A percentile compares a stretch with the other conserved stretches of the same genome.
These are phyloP conservation scores for Chiua virens DNA, from an alignment of 768 basidiomycete genomes.

Conservation along the genomic window DNA sequence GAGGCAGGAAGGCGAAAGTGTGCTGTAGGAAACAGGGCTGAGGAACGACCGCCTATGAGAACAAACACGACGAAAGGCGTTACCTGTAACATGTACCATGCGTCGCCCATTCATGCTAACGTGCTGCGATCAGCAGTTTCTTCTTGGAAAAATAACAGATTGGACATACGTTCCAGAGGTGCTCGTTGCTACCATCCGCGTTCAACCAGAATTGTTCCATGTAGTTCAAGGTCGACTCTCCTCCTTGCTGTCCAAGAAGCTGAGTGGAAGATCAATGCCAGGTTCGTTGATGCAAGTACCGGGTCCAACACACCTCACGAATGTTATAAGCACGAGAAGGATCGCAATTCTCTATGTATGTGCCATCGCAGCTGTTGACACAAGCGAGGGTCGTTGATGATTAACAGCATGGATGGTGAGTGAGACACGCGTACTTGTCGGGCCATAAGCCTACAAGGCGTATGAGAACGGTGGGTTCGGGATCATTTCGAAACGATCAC, in stretches of 20 bases:
- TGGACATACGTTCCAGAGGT: slow-evolving; percentile 65
- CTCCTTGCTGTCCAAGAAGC: slow-evolving; percentile 57
- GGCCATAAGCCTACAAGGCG: slow-evolving; percentile 60
- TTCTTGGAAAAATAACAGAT: neutral
- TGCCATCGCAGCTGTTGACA: slow-evolving; percentile 52
- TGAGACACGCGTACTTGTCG: slow-evolving; percentile 44
- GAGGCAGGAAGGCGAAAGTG: slow-evolving; percentile 56
- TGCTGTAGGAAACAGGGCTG: slow-evolving; percentile 39
- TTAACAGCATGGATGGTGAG: neutral
- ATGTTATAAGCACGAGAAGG: slow-evolving; percentile 47
- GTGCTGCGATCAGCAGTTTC: slow-evolving; percentile 1
- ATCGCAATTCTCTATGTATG: slow-evolving; percentile 37
- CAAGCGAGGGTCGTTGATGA: neutral
- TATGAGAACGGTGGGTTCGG: neutral
- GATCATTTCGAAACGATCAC: slow-evolving; percentile 6
- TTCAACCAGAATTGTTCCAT: slow-evolving; percentile 69
- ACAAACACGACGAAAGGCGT: neutral
- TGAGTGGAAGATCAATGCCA: slow-evolving; percentile 21
- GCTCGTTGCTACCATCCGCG: slow-evolving; percentile 56
- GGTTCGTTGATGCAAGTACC: neutral
- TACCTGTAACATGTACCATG: slow-evolving; percentile 57
- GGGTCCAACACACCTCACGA: slow-evolving; percentile 30
- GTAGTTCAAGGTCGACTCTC: slow-evolving; percentile 53
- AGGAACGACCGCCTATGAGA: neutral
- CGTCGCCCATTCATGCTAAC: slow-evolving; percentile 66